Conservation (phyloP, 257 asterid genomes). For the Primulina huaijiensis region DNA sequence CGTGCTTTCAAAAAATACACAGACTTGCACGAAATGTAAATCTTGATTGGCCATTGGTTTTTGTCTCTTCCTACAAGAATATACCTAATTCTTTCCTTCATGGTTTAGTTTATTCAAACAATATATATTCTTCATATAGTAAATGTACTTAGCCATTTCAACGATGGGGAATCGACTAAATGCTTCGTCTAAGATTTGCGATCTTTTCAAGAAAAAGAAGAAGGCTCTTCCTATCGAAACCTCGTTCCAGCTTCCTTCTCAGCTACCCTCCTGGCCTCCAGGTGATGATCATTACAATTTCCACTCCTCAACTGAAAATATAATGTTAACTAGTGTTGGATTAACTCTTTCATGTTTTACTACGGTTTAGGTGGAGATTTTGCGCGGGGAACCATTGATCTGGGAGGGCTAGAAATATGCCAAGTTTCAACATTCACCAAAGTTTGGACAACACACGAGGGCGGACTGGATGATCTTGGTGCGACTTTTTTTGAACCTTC, state of each 20-base stretch:
- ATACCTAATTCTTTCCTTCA: background rate
- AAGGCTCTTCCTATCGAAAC: slow-evolving; percentile 48
- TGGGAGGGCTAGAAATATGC: slow-evolving; percentile 58
- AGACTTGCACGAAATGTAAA: slow-evolving; percentile 37
- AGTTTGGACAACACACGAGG: slow-evolving; percentile 63
- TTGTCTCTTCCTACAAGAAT: slow-evolving; percentile 13
- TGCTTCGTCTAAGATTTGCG: slow-evolving; percentile 7
- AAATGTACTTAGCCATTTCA: slow-evolving; percentile 6
- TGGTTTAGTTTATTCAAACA: background rate
- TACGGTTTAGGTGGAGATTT: slow-evolving; percentile 46
- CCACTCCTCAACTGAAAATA: background rate
- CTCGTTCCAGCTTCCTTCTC: slow-evolving; percentile 59
- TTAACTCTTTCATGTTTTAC: background rate
- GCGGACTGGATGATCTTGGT: slow-evolving; percentile 73
- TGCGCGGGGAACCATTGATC: slow-evolving; percentile 56
- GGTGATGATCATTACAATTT: slow-evolving; percentile 54
- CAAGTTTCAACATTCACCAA: slow-evolving; percentile 46
- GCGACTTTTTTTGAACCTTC: slow-evolving; percentile 70
- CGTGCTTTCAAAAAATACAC: background rate
- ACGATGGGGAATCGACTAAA: slow-evolving; percentile 35
- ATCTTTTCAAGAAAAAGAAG: slow-evolving; percentile 31
- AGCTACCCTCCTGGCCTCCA: slow-evolving; percentile 71
- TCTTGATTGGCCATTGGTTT: slow-evolving; percentile 32
- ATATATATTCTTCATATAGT: background rate
- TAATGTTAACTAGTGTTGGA: background rate